These are phyloP conservation scores for Vigna nakashimae DNA, from an alignment of 306 rosid species.

Conservation along the genomic window DNA sequence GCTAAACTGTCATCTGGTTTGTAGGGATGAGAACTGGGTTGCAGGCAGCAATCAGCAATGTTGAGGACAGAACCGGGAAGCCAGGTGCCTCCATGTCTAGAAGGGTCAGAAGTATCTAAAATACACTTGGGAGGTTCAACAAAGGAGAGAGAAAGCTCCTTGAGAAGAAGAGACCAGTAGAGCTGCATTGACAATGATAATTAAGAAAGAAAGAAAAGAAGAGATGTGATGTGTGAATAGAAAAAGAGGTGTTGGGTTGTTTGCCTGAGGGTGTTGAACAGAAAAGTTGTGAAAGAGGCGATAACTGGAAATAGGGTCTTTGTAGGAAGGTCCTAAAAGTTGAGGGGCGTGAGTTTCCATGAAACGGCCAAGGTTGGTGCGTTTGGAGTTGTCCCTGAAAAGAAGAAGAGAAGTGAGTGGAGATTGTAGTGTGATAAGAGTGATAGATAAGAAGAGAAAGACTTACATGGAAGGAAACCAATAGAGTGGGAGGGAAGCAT, in stretches of 20 bases:
- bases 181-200: conserved; percentile 46
- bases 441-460: not conserved
- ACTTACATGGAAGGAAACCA: conserved; percentile 85
- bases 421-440: not conserved
- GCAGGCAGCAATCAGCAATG: conserved; percentile 87
- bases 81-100: conserved; percentile 70
- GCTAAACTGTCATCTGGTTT: conserved; percentile 71
- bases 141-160: conserved; percentile 74
- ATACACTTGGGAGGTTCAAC: conserved; percentile 61
- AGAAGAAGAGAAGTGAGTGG: not conserved
- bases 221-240: not conserved
- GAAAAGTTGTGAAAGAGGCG: conserved; percentile 68
- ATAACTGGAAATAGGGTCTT: conserved; percentile 79
- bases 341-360: conserved; percentile 71
- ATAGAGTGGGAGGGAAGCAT: conserved; percentile 64
- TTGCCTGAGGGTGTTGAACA: conserved; percentile 68
- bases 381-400: conserved; percentile 57
- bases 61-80: conserved; percentile 75
- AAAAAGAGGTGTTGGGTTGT: not conserved
- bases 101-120: conserved; percentile 66
- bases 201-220: not conserved
- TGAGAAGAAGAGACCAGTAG: conserved; percentile 83
- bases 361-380: conserved; percentile 71
- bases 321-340: conserved; percentile 69
- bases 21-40: conserved; percentile 55